Conservation (phyloP, 2,329 filamentous ascomycete species). For the Alternaria brassicae region DNA sequence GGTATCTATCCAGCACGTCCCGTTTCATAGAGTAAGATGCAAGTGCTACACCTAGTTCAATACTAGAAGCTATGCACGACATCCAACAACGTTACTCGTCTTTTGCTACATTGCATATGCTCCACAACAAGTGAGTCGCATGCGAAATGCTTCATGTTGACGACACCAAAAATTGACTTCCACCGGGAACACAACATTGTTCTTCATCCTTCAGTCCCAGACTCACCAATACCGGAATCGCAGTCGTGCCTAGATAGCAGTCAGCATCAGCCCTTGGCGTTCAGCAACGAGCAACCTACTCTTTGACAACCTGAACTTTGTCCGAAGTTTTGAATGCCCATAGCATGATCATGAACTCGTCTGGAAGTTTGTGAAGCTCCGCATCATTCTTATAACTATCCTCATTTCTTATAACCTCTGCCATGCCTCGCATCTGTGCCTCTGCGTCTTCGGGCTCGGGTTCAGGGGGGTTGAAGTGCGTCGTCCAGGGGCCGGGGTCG, state of each 20-base stretch:
- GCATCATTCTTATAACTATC: constrained; percentile 23
- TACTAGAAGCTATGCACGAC: neutral
- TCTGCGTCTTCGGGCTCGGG: constrained; percentile 13
- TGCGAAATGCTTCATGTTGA: neutral
- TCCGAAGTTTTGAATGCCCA: constrained; percentile 29
- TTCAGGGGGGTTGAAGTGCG: constrained; percentile 18
- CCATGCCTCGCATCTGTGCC: constrained; percentile 19
- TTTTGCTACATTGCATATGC: neutral
- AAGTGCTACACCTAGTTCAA: neutral
- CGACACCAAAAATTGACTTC: neutral
- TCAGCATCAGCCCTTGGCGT: neutral
- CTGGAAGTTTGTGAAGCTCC: constrained; percentile 23
- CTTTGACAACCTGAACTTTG: constrained; percentile 6
- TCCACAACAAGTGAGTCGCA: neutral
- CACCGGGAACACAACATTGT: neutral
- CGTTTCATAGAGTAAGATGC: neutral
- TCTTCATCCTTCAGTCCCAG: neutral
- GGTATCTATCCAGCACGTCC: too few relatives aligned
- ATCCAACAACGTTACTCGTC: neutral
- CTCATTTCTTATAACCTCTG: constrained; percentile 28
- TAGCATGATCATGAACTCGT: constrained; percentile 22
- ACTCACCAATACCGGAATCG: neutral
- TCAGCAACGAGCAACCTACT: neutral
- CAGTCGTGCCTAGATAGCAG: neutral
- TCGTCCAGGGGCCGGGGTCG: constrained; percentile 38